Percentiles rank a stretch among this genome's conserved stretches.
Conservation (phyloP, 2,329 filamentous ascomycete species). For the Fusarium austroafricanum region DNA sequence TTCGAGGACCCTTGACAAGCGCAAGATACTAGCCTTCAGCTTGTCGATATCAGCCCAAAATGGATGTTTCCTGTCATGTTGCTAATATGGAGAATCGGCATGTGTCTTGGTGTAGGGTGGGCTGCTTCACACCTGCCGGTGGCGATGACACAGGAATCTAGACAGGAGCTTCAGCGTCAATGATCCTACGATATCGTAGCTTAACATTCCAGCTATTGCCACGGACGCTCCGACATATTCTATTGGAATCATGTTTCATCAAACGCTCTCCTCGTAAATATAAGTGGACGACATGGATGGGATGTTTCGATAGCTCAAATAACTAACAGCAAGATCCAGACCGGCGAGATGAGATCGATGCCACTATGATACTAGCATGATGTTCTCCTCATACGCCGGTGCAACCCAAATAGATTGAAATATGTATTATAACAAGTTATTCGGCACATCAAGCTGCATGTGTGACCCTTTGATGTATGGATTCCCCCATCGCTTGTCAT, state of each 20-base stretch:
- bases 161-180: conserved; percentile 9
- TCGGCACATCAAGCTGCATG: conserved; percentile 11
- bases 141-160: conserved; percentile 9
- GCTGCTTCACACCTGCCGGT: conserved; percentile 6
- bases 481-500: conserved; percentile 20
- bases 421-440: conserved; percentile 28
- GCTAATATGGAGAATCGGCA: conserved; percentile 13
- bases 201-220: not conserved
- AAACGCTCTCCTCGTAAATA: not conserved
- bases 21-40: conserved; percentile 24
- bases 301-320: not conserved
- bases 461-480: conserved; percentile 36
- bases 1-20: conserved; percentile 9
- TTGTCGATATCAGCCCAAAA: conserved; percentile 11
- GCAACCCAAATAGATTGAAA: conserved; percentile 23
- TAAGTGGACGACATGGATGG: conserved; percentile 1
- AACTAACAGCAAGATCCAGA: conserved; percentile 14
- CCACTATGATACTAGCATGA: conserved; percentile 4
- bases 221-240: not conserved
- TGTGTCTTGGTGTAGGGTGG: conserved; percentile 17
- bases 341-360: conserved; percentile 37
- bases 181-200: not conserved
- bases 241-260: conserved; percentile 8
- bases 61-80: not conserved
- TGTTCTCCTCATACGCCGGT: conserved; percentile 1